A percentile compares a stretch with the other conserved stretches of the same genome.
Conservation (phyloP, 2,329 filamentous ascomycete species). For the Acrodontium crateriforme region DNA sequence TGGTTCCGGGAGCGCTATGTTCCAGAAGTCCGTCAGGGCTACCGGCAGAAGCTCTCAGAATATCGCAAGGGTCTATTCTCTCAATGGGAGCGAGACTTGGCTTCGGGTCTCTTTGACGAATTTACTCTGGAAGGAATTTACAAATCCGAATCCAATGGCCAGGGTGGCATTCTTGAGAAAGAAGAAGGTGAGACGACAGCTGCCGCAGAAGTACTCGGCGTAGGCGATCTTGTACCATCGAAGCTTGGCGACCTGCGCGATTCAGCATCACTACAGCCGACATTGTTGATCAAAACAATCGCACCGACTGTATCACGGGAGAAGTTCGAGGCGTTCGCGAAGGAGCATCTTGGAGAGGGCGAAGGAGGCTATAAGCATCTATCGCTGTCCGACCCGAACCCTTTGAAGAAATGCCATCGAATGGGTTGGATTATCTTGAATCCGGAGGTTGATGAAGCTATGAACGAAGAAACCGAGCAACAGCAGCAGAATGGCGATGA, state of each 20-base stretch:
- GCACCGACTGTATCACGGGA: slow-evolving; percentile 88
- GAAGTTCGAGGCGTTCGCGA: slow-evolving; percentile 88
- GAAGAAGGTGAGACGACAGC: slow-evolving; percentile 91
- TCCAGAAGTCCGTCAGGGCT: slow-evolving; percentile 60
- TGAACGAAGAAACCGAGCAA: slow-evolving; percentile 29
- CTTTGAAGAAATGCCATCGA: slow-evolving; percentile 88
- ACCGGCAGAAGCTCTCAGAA: slow-evolving; percentile 63
- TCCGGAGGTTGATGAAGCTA: slow-evolving; percentile 49
- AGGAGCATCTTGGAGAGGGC: slow-evolving; percentile 80
- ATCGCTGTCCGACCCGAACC: slow-evolving; percentile 91
- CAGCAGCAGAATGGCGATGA: slow-evolving; percentile 7
- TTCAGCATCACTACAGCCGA: slow-evolving; percentile 76
- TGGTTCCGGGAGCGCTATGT: slow-evolving; percentile 97
- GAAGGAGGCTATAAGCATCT: slow-evolving; percentile 92
- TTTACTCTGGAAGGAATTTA: slow-evolving; percentile 90
- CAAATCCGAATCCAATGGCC: slow-evolving; percentile 81
- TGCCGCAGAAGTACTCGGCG: slow-evolving; percentile 80
- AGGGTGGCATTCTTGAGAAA: slow-evolving; percentile 74
- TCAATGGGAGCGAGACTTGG: slow-evolving; percentile 81
- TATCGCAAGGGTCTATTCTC: slow-evolving; percentile 66
- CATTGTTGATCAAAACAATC: slow-evolving; percentile 93
- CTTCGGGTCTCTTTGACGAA: slow-evolving; percentile 77
- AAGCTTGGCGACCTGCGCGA: slow-evolving; percentile 78
- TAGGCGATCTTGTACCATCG: slow-evolving; percentile 76
- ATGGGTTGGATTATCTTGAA: slow-evolving; percentile 98